These are phyloP conservation scores for Gliomastix tumulicola DNA, from an alignment of 2,329 filamentous ascomycete genomes.

Conservation along the genomic window DNA sequence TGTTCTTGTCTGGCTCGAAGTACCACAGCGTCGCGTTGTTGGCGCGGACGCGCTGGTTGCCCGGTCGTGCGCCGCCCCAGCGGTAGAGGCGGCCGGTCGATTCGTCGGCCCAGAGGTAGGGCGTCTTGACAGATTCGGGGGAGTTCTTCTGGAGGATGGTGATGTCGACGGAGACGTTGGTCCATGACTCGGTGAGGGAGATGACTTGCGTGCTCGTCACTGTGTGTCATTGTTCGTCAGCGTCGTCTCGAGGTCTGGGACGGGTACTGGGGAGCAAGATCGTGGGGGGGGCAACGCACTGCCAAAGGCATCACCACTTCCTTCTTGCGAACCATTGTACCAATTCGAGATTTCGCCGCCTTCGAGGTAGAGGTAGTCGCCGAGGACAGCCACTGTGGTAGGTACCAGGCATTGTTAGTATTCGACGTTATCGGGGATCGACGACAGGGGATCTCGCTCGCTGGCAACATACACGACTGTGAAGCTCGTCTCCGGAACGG, in stretches of 20 bases:
- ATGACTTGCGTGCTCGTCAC: constrained; percentile 25
- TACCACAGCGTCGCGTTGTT: no score
- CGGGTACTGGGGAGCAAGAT: no score
- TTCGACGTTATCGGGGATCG: no score
- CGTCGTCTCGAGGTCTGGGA: no score
- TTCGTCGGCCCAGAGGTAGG: constrained; percentile 22
- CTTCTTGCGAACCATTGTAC: constrained; percentile 12
- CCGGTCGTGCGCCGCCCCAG: constrained; percentile 14
- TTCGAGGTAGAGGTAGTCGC: constrained; percentile 28
- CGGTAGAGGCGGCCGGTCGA: constrained; percentile 19
- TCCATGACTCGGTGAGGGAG: constrained; percentile 22
- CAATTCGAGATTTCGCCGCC: constrained; percentile 23
- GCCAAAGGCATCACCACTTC: no score
- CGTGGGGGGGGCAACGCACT: no score
- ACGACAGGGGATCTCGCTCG: no score
- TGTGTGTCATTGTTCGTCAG: constrained; percentile 5
- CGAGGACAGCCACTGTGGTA: constrained; percentile 15
- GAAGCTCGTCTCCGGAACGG: no score
- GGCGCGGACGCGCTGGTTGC: background rate
- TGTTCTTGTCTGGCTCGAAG: constrained; percentile 20
- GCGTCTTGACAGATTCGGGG: constrained; percentile 16
- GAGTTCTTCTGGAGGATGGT: constrained; percentile 17
- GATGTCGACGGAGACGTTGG: constrained; percentile 20
- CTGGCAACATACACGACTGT: no score
- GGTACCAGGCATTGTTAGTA: no score